Evolutionary conservation across 257 asterid species (phyloP).

Genomic region (Solanum infundibuliforme): DNA sequence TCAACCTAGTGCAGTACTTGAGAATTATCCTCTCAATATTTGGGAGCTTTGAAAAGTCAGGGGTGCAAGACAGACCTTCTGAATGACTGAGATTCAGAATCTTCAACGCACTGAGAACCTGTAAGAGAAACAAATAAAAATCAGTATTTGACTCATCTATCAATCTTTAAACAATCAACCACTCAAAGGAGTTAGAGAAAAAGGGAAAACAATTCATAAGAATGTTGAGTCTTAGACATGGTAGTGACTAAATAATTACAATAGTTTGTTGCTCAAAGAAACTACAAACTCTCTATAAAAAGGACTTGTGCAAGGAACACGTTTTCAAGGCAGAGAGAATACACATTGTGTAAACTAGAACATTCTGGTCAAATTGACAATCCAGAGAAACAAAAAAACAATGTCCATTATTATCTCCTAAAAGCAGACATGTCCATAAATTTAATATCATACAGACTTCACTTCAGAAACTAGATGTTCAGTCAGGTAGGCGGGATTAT

Average conservation of each 20-base stretch:
- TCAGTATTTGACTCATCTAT: not conserved
- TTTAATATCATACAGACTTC: not conserved
- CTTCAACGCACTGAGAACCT: not conserved
- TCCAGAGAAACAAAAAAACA: not conserved
- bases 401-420: not conserved
- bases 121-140: not conserved
- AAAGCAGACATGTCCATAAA: not conserved
- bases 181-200: not conserved
- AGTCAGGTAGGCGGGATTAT: not conserved
- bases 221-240: not conserved
- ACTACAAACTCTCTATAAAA: not conserved
- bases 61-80: not conserved
- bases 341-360: not conserved
- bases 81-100: constrained; percentile 5
- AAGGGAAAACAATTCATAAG: not conserved
- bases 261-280: not conserved
- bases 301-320: not conserved
- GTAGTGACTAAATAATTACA: not conserved
- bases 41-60: constrained; percentile 1
- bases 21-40: constrained; percentile 1
- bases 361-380: not conserved
- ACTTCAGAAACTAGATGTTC: not conserved
- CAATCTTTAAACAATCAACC: not conserved
- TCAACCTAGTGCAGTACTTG: not conserved
- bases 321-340: not conserved